Evolutionary conservation across 495 filamentous ascomycete species (phyloP), one percentile per base, ranked within the genome.

Genomic region (Aspergillus indologenus): DNA sequence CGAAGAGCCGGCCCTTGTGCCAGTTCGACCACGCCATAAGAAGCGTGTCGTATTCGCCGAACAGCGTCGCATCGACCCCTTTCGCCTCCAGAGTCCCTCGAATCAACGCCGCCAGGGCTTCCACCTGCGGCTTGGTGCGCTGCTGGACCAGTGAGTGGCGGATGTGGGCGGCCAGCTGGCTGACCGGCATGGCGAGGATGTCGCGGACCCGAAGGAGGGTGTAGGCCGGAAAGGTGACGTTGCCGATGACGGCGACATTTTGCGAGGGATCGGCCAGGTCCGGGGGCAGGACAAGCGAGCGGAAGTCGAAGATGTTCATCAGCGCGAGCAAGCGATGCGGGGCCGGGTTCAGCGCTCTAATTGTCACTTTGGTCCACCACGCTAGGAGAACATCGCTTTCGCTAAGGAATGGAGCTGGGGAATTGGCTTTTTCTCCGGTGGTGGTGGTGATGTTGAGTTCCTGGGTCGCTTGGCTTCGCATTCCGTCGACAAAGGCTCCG

Each of bases 1-100:
- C 68, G 54, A 75, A 78, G 45, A 76, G 72, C 44, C 61, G 47
- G 9, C 64, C 75, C 56, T 75, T 74, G 43, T 66, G 67, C 73
- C 73, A 76, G 61, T 81, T 81, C 1, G 68, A 69, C n/a, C 74
- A 67, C n/a, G 62, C 61, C 14, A 75, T 47, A 3, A 76, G 56
- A 9, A 68, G 66, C 31, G 55, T 8, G 0, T 5, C 34, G 3
- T 50, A 2, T 2, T 47, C 23, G 9, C 49, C 50, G 14, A 59
- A n/a, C 0, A 54, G 9, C 14, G 49, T 55, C 18, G 61, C 34
- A 11, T 40, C 34, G n/a, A 31, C 71, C 62, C 8, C 70, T 70
- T 6, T 2, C 34, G 34, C 34, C 12, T 40, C 49, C 12, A 5
- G 14, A 1, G 45, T 26, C 1, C 6, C 18, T 1, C 45, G 56